A percentile compares a stretch with the other conserved stretches of the same genome.
Conservation (phyloP, 163 green algal genomes). For the Coccomyxa subellipsoidea region DNA sequence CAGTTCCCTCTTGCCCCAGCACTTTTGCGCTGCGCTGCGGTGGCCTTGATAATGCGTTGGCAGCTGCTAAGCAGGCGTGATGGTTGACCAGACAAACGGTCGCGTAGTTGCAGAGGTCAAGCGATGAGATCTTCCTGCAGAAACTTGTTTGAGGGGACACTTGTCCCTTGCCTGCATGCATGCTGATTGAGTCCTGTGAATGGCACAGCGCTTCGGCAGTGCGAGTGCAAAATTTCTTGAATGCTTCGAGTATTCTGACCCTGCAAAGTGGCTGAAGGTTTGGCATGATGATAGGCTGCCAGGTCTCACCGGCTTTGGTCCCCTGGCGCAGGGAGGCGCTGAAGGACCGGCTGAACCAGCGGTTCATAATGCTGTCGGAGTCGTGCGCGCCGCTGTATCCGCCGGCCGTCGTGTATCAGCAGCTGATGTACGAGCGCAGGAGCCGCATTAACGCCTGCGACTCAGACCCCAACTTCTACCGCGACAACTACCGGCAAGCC, state of each 20-base stretch:
- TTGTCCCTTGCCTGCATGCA: no score
- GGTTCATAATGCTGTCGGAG: constrained; percentile 39
- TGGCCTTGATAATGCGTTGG: background rate
- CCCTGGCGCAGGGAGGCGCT: constrained; percentile 29
- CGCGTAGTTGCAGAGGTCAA: no score
- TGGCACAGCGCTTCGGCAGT: no score
- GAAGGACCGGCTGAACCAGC: constrained; percentile 32
- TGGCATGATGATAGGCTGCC: no score
- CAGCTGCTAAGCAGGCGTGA: background rate
- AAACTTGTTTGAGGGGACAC: no score
- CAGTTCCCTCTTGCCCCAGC: background rate
- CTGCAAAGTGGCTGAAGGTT: no score
- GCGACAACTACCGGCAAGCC: background rate
- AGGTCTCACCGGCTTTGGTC: no score
- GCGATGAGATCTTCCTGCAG: no score
- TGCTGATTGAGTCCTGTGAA: no score
- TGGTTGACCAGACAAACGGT: no score
- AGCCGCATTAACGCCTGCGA: constrained; percentile 31
- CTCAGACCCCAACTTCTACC: background rate
- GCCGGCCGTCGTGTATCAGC: constrained; percentile 24
- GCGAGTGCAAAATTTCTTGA: no score
- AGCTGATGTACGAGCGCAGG: constrained; percentile 19
- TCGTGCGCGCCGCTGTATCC: constrained; percentile 35
- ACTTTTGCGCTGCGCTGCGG: background rate
- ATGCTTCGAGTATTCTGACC: no score